phyloP scores from a whole-genome alignment of 2,329 filamentous ascomycete species.

The Xylaria sp. region DNA sequence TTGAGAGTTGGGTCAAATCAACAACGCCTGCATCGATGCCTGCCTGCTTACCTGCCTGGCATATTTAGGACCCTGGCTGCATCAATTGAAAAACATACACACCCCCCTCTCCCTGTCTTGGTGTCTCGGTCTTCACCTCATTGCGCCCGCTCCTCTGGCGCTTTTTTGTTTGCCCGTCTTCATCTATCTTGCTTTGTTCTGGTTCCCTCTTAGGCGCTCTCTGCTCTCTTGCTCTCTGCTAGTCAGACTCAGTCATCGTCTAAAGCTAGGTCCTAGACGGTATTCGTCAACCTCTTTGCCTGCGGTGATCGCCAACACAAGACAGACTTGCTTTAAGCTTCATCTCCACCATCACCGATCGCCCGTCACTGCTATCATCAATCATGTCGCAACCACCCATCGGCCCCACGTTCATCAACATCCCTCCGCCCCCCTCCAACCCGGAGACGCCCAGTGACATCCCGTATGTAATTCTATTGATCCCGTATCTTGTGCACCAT shows the following conservation, averaged over 20 bases:
- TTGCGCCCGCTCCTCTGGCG: slow-evolving; percentile 7
- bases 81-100: background rate
- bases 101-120: background rate
- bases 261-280: background rate
- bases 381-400: slow-evolving; percentile 53
- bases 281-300: slow-evolving; percentile 15
- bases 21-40: no score
- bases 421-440: slow-evolving; percentile 83
- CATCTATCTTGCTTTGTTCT: slow-evolving; percentile 12
- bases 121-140: slow-evolving; percentile 13
- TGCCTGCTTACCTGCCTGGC: background rate
- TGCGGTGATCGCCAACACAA: background rate
- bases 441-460: slow-evolving; percentile 89
- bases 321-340: background rate
- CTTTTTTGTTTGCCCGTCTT: background rate
- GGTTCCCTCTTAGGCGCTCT: background rate
- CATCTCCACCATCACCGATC: slow-evolving; percentile 18
- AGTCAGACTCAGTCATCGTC: background rate
- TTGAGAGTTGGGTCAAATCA: slow-evolving; percentile 15
- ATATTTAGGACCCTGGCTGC: slow-evolving; percentile 12
- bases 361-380: slow-evolving; percentile 20
- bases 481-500: slow-evolving; percentile 16
- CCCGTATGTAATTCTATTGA: slow-evolving; percentile 71
- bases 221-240: background rate
- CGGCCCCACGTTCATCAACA: slow-evolving; percentile 79